These are phyloP conservation scores for Phytophthora multivora DNA, from an alignment of 352 stramenopile genomes.

Conservation along the genomic window DNA sequence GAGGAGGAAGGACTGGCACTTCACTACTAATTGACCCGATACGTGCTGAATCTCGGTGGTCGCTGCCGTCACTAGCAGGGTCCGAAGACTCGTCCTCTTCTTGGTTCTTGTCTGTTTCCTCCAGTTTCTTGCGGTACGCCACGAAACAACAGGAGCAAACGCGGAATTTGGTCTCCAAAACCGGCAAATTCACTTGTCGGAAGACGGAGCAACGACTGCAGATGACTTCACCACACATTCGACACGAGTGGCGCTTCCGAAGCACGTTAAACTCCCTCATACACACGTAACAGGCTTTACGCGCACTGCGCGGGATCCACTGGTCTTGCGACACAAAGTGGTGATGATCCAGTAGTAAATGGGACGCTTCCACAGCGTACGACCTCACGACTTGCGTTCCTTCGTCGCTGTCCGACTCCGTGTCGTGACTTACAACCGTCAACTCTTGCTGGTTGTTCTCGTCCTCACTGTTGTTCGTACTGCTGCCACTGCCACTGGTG, in stretches of 20 bases:
- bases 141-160: conserved; percentile 80
- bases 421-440: conserved; percentile 11
- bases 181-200: conserved; percentile 61
- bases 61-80: conserved; percentile 9
- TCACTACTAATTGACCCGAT: background rate
- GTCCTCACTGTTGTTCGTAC: conserved; percentile 34
- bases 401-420: conserved; percentile 20
- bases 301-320: conserved; percentile 54
- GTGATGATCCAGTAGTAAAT: conserved; percentile 60
- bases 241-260: conserved; percentile 77
- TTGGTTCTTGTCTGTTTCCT: conserved; percentile 18
- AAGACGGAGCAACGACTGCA: conserved; percentile 81
- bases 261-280: conserved; percentile 72
- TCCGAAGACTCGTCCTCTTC: conserved; percentile 19
- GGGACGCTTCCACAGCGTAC: conserved; percentile 9
- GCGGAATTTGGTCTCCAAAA: conserved; percentile 66
- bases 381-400: conserved; percentile 3
- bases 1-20: background rate
- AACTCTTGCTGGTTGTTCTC: conserved; percentile 3
- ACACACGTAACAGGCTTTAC: conserved; percentile 67
- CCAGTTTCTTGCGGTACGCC: conserved; percentile 54
- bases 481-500: conserved; percentile 12
- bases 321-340: conserved; percentile 63
- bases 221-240: conserved; percentile 83
- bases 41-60: conserved; percentile 4